These are phyloP conservation scores for Bauhinia variegata DNA, from an alignment of 306 rosid species.

Conservation along the genomic window DNA sequence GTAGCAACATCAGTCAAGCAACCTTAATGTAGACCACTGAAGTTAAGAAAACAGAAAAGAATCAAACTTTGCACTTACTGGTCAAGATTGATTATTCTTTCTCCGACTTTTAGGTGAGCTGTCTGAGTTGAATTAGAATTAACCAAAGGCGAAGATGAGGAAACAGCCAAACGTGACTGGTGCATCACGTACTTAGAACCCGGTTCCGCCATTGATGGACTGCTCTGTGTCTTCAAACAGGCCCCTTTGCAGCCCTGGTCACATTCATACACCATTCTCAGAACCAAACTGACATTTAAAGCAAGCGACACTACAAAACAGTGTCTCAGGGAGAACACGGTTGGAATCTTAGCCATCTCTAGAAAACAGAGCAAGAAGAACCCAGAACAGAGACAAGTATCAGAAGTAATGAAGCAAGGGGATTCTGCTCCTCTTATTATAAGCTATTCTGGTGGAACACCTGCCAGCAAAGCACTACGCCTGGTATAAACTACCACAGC, in stretches of 20 bases:
- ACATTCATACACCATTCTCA: conserved; percentile 43
- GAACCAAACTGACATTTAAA: conserved; percentile 59
- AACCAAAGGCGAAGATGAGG: conserved; percentile 32
- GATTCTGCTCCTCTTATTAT: background rate
- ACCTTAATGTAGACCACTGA: conserved; percentile 28
- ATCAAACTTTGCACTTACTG: conserved; percentile 60
- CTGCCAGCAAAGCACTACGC: background rate
- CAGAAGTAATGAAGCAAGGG: background rate
- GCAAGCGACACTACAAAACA: conserved; percentile 68
- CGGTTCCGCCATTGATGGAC: conserved; percentile 24
- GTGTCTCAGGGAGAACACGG: conserved; percentile 50
- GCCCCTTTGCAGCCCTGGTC: conserved; percentile 26
- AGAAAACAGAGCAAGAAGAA: conserved; percentile 12
- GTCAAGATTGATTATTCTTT: conserved; percentile 63
- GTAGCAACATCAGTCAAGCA: background rate
- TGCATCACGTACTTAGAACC: conserved; percentile 15
- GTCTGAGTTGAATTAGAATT: conserved; percentile 29
- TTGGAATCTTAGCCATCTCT: conserved; percentile 44
- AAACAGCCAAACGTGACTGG: conserved; percentile 38
- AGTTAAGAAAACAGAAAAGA: conserved; percentile 1
- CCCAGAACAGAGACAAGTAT: conserved; percentile 18
- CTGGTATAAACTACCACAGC: too few relatives aligned
- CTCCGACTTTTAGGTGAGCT: conserved; percentile 38
- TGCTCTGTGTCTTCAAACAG: conserved; percentile 33
- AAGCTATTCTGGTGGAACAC: background rate